phyloP scores from a whole-genome alignment of 139 green algal species.

The Ettlia oleoabundans region DNA sequence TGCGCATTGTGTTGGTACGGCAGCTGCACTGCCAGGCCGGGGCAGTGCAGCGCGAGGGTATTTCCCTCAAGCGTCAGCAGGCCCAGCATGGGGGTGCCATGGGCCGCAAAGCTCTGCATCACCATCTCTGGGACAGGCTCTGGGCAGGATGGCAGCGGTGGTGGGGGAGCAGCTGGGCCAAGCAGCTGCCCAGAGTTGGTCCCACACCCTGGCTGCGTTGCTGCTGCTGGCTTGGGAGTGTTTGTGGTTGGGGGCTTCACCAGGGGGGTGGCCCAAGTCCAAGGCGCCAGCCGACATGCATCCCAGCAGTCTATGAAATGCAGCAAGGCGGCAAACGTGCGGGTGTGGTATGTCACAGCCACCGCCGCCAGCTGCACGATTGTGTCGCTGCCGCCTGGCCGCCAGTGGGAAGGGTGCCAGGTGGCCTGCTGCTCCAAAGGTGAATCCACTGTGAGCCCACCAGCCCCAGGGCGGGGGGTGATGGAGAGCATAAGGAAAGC shows the following conservation, averaged over 20 bases:
- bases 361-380: slow-evolving; percentile 36
- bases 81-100: slow-evolving; percentile 8
- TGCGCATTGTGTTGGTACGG: slow-evolving; percentile 41
- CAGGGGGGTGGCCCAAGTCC: slow-evolving; percentile 25
- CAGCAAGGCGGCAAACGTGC: slow-evolving; percentile 21
- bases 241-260: not conserved
- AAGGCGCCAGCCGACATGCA: slow-evolving; percentile 26
- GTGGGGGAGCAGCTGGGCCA: not conserved
- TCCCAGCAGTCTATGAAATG: slow-evolving; percentile 17
- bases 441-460: slow-evolving; percentile 28
- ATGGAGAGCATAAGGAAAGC: not conserved
- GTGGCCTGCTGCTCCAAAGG: not conserved
- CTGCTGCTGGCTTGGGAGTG: not conserved
- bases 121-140: slow-evolving; percentile 35
- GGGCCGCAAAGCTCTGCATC: slow-evolving; percentile 15
- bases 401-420: slow-evolving; percentile 19
- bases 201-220: not conserved
- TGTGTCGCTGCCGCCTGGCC: slow-evolving; percentile 36
- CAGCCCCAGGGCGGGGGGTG: slow-evolving; percentile 15
- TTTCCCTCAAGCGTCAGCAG: slow-evolving; percentile 11
- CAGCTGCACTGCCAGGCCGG: slow-evolving; percentile 43
- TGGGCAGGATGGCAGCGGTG: slow-evolving; percentile 28
- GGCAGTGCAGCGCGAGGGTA: slow-evolving; percentile 31
- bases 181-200: not conserved
- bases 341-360: slow-evolving; percentile 26